Percentiles rank a stretch among this genome's conserved stretches.
These are phyloP conservation scores for Lentinus brumalis DNA, from an alignment of 768 basidiomycete genomes.

Conservation along the genomic window DNA sequence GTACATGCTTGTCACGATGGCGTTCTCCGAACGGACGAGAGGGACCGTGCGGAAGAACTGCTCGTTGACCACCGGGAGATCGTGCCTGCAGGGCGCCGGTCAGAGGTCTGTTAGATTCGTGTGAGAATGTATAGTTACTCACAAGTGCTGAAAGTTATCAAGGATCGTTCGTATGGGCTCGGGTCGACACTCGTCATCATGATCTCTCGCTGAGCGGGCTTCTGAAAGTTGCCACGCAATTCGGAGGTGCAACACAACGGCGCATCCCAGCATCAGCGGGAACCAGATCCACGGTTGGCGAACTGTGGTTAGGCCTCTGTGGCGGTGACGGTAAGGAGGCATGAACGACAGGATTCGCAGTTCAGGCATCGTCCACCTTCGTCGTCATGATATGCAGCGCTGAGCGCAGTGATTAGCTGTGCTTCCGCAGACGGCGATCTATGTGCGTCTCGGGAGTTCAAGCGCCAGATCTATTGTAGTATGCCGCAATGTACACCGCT, in stretches of 20 bases:
- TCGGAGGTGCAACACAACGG: neutral
- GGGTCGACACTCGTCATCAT: neutral
- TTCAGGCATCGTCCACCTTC: neutral
- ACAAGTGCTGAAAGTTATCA: conserved; percentile 2
- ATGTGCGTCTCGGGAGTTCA: too few species aligned
- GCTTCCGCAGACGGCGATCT: too few species aligned
- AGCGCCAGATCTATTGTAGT: too few species aligned
- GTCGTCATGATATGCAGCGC: neutral
- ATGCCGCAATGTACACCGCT: too few species aligned
- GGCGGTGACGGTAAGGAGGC: neutral
- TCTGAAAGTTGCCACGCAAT: neutral
- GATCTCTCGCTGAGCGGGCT: neutral
- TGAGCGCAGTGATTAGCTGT: too few species aligned
- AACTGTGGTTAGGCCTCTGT: neutral
- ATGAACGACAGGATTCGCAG: neutral
- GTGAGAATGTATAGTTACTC: too few species aligned
- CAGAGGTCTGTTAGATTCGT: too few species aligned
- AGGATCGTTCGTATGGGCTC: neutral
- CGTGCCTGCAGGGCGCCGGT: neutral
- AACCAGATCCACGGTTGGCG: neutral
- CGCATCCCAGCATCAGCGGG: neutral
- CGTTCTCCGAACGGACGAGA: conserved; percentile 17
- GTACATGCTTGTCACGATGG: conserved; percentile 32
- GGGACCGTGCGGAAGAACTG: neutral
- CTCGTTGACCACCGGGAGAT: conserved; percentile 13